A percentile compares a stretch with the other conserved stretches of the same genome.
These are phyloP conservation scores for Neonothopanus nambi DNA, from an alignment of 1,284 basidiomycete genomes.

Conservation along the genomic window DNA sequence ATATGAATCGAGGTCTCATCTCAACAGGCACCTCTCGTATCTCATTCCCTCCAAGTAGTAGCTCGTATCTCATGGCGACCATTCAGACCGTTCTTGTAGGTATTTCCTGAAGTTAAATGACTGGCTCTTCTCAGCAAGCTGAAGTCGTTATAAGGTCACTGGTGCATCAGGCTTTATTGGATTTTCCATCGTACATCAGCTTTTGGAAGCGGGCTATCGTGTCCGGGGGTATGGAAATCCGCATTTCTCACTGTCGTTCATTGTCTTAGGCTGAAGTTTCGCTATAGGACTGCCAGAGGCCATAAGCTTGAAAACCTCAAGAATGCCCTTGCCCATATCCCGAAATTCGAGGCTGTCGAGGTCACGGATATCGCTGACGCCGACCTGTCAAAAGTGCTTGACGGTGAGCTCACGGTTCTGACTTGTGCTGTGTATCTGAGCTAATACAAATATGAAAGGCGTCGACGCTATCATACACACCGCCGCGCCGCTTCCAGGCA, in stretches of 20 bases:
- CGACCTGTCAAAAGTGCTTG: constrained; percentile 13
- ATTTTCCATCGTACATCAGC: constrained; percentile 17
- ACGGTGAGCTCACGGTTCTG: constrained; percentile 3
- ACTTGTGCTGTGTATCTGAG: background rate
- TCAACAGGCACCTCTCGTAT: no score
- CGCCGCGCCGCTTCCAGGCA: constrained; percentile 15
- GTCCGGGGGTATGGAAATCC: constrained; percentile 22
- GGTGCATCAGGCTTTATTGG: constrained; percentile 20
- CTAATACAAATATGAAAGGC: no score
- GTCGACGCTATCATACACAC: constrained; percentile 19
- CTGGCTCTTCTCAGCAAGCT: no score
- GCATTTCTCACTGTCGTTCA: background rate
- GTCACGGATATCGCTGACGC: constrained; percentile 14
- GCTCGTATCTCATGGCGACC: no score
- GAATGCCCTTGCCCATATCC: background rate
- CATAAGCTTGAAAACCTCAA: background rate
- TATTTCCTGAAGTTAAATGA: no score
- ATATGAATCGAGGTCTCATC: no score
- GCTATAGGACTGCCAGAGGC: background rate
- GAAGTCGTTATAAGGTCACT: no score
- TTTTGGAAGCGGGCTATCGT: constrained; percentile 18
- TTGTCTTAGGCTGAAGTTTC: no score
- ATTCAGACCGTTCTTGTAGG: no score
- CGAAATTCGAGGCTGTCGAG: constrained; percentile 17
- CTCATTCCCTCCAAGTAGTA: no score